Base-by-base conservation (phyloP, 2,329 filamentous ascomycete species). In the Aureobasidium musti region DNA sequence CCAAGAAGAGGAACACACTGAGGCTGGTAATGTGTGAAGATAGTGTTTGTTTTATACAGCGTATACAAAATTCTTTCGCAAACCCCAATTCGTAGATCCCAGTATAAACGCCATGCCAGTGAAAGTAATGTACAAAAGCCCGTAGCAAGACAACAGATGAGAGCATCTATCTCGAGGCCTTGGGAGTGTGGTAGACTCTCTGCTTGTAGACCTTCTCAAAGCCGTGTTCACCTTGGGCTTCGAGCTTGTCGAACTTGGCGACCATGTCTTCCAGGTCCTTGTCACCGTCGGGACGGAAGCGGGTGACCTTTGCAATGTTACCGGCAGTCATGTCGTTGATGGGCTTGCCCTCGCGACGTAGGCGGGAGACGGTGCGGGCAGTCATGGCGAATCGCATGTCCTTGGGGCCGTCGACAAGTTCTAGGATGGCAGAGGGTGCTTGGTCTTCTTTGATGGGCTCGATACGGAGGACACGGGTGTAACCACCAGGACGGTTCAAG, bases 331-430 rank as follows among this genome's bases (percentile, higher is more conserved):
- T 81, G 37, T 90, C 84, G 71, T 87, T 90, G 73, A 91, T 80
- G 2, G 81, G 76, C 61, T 85, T 82, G 45, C 87, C 79, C 68
- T 80, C 75, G 17, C 74, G 72, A 2, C 83, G 80, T 67, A 83
- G 75, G 33, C 87, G 84, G 50, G 91, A 91, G 7, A 98, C 83
- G 0, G 91, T 89, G 72, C 90, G 90, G 30, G 95, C 95, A 2
- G 93, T 97, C 86, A 98, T 88, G 73, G 92, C 91, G 80, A 97
- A 97, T 39, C 93, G 90, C 82, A 97, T 91, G 79, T 99, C 95
- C 77, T 89, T 90, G 39, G 92, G 92, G 41, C 94, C 93, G 79
- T 99, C 95, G 69, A 99, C 93, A 37, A 99, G 86, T 80, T 98
- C 92, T 56, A 99, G 88, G 70, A 99, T 93, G 26, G 95, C 94